Percentiles rank a stretch among this genome's conserved stretches.
Conservation (phyloP, 202 grass and related monocot species). For the Bolboschoenoplectus hybrid region DNA sequence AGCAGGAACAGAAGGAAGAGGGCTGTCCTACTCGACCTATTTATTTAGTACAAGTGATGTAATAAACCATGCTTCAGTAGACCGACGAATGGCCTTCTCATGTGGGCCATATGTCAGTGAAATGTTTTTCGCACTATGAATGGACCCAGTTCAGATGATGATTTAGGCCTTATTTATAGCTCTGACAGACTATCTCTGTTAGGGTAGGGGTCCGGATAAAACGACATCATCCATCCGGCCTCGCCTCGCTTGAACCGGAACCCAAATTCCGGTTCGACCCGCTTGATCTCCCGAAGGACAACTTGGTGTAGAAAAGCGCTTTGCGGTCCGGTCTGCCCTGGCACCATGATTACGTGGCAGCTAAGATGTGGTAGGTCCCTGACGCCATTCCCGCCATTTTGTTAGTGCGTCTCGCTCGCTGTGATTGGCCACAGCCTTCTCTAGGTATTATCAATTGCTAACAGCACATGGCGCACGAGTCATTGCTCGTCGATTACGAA, state of each 20-base stretch:
- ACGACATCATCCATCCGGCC: neutral
- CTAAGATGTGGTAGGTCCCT: neutral
- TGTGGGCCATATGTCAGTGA: neutral
- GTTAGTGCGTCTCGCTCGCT: neutral
- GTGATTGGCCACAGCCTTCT: conserved; percentile 20
- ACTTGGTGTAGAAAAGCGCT: conserved; percentile 19
- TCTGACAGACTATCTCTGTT: conserved; percentile 35
- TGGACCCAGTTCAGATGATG: neutral
- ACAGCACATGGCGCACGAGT: neutral
- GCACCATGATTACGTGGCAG: conserved; percentile 20
- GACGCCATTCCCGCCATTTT: conserved; percentile 23
- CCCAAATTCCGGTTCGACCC: neutral
- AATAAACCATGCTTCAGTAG: neutral
- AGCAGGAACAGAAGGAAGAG: neutral
- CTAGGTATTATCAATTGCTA: neutral
- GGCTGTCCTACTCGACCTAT: conserved; percentile 26
- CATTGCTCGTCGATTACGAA: neutral
- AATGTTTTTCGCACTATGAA: too few species aligned
- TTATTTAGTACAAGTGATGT: conserved; percentile 5
- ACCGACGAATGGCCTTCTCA: neutral
- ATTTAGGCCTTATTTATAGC: neutral
- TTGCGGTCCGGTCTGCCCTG: conserved; percentile 2
- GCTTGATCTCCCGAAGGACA: neutral
- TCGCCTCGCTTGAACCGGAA: neutral
- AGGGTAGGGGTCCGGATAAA: conserved; percentile 36